phyloP scores from a whole-genome alignment of 352 stramenopile genomes.

The Aphanomyces euteiches region DNA sequence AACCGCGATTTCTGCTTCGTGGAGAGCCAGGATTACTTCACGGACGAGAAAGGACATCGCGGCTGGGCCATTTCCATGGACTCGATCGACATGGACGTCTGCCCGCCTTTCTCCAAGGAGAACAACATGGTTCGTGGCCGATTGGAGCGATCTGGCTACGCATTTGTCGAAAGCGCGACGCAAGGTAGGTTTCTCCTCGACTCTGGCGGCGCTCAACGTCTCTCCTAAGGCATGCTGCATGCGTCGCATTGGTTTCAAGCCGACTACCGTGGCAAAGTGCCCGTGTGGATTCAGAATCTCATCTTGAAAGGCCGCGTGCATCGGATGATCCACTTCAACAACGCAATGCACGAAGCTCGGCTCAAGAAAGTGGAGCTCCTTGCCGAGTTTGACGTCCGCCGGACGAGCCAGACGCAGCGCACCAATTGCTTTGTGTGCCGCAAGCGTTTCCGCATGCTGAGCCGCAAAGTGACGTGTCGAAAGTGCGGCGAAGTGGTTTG shows the following conservation, averaged over 20 bases:
- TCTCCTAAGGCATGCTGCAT: conserved; percentile 19
- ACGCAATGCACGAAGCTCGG: conserved; percentile 19
- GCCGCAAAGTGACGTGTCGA: conserved; percentile 26
- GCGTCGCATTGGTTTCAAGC: conserved; percentile 28
- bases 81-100: conserved; percentile 22
- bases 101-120: not conserved
- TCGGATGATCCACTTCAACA: conserved; percentile 31
- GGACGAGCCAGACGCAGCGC: conserved; percentile 7
- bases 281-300: conserved; percentile 29
- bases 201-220: not conserved
- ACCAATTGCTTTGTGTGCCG: conserved; percentile 37
- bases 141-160: conserved; percentile 15
- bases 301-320: conserved; percentile 28
- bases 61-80: conserved; percentile 26
- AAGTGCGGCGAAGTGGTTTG: conserved; percentile 29
- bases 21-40: conserved; percentile 70
- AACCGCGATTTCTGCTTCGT: conserved; percentile 72
- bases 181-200: not conserved
- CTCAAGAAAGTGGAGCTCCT: conserved; percentile 29
- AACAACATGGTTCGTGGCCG: conserved; percentile 14
- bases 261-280: conserved; percentile 28
- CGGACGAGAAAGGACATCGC: conserved; percentile 35
- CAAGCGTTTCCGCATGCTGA: conserved; percentile 37
- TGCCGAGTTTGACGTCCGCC: conserved; percentile 27
- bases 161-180: conserved; percentile 28